Conservation (phyloP, 2,329 filamentous ascomycete genomes). For the Alternaria alternata region DNA sequence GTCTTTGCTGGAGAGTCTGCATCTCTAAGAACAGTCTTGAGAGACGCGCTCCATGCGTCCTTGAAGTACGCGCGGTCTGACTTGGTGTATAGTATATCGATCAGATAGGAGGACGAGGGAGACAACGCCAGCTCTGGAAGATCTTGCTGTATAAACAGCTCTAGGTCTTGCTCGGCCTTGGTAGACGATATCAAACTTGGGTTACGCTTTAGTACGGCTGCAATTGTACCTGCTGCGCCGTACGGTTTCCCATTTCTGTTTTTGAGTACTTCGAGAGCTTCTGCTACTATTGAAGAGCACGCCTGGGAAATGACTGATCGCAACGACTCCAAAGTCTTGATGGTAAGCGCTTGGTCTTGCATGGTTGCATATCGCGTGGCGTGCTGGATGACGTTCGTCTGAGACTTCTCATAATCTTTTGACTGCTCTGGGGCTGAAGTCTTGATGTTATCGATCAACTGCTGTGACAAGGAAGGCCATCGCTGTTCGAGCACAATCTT, state of each 20-base stretch:
- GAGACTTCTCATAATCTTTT: slow-evolving; percentile 76
- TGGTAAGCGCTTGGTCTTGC: slow-evolving; percentile 31
- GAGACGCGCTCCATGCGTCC: slow-evolving; percentile 39
- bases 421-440: slow-evolving; percentile 83
- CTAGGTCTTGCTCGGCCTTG: slow-evolving; percentile 53
- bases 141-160: slow-evolving; percentile 62
- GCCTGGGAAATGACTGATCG: slow-evolving; percentile 43
- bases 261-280: slow-evolving; percentile 60
- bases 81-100: slow-evolving; percentile 68
- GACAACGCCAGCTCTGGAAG: slow-evolving; percentile 70
- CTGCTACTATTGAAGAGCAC: slow-evolving; percentile 54
- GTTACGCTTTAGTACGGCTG: slow-evolving; percentile 59
- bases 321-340: slow-evolving; percentile 14
- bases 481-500: slow-evolving; percentile 61
- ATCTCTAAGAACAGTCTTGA: slow-evolving; percentile 41
- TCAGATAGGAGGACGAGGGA: slow-evolving; percentile 71
- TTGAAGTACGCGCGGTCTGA: slow-evolving; percentile 41
- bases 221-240: slow-evolving; percentile 67
- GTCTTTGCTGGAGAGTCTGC: slow-evolving; percentile 38
- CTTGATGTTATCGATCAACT: slow-evolving; percentile 72
- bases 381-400: slow-evolving; percentile 71
- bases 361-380: slow-evolving; percentile 72
- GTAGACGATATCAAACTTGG: slow-evolving; percentile 52
- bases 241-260: slow-evolving; percentile 71
- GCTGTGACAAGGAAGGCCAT: slow-evolving; percentile 69